Evolutionary conservation across 768 basidiomycete species (phyloP), one percentile per base, ranked within the genome.

Genomic region (Leccinum boreale): DNA sequence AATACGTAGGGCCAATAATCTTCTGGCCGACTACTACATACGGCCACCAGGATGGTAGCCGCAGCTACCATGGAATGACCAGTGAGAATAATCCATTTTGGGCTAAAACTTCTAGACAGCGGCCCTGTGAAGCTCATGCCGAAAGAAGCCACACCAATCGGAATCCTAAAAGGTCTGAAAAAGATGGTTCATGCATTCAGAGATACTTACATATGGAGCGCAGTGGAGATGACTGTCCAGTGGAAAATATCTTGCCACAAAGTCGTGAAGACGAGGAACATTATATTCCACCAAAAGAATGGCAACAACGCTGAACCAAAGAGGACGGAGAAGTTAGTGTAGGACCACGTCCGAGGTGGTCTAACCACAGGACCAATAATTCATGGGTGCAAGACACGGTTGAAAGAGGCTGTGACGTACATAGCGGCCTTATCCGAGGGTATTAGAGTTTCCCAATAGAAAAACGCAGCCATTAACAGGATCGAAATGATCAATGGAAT

Each of bases 1-100:
- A 84, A 79, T 47, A 76, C 69, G 55, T 74, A 72, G 1, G 62
- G 53, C 80, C 79, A 85, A 67, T 84, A 85, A 42, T 72, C 65
- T 10, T 70, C 70, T 12, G 74, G 71, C 6, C 60, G 61, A 55
- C 77, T 70, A 58, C 79, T 75, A 0, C 75, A 77, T 48, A 78
- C 69, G 9, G 77, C 75, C 42, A 83, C 68, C 19, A 83, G 65
- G 42, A 71, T 57, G 3, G 77, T 81, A 14, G 76, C 73, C 12
- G 74, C 57, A 35, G 77, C 61, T 42, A 76, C 62, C 53, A 80
- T 60, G 35, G 65, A 54, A 49, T 78, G 73, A 4, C 78, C 82
- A 39, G 65, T 58, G 28, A 82, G 68, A 57, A 82, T 77, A 46
- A 81, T 69, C 70, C 74, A 79, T 63, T 83, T 84, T 1, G 73